A percentile compares a stretch with the other conserved stretches of the same genome.
Conservation (phyloP, 768 basidiomycete species). For the Lactarius quietus region DNA sequence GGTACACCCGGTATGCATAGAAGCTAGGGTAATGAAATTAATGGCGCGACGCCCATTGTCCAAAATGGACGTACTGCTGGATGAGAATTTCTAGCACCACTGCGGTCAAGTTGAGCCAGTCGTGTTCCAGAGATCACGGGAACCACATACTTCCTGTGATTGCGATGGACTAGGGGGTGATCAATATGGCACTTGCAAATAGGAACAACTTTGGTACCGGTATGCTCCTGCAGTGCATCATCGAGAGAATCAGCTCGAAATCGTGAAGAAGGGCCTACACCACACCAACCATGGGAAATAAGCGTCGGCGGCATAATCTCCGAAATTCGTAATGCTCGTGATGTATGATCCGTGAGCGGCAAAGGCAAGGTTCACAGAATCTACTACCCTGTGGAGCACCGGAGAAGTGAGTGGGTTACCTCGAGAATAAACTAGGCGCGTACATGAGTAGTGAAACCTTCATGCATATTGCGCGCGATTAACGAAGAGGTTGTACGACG, state of each 20-base stretch:
- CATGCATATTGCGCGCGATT: too few relatives aligned
- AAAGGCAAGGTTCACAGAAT: conserved; percentile 1
- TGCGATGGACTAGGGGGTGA: not conserved
- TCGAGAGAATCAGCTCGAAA: not conserved
- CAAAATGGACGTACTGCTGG: not conserved
- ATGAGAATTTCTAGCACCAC: conserved; percentile 1
- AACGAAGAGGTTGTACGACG: not conserved
- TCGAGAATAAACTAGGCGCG: not conserved
- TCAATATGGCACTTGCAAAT: not conserved
- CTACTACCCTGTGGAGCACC: not conserved
- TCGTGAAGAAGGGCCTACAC: not conserved
- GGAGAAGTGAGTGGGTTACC: not conserved
- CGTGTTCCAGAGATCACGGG: not conserved
- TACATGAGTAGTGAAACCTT: conserved; percentile 3
- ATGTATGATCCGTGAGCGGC: not conserved
- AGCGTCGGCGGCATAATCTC: not conserved
- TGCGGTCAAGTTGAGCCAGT: not conserved
- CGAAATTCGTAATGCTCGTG: conserved; percentile 7
- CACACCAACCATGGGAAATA: not conserved
- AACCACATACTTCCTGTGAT: not conserved
- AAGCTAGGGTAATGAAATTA: not conserved
- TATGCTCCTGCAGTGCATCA: not conserved
- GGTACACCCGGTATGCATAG: conserved; percentile 6
- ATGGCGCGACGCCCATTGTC: not conserved
- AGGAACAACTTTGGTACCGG: not conserved